Evolutionary conservation across 768 basidiomycete species (phyloP).

Genomic region (Leucosporidium yakuticum): DNA sequence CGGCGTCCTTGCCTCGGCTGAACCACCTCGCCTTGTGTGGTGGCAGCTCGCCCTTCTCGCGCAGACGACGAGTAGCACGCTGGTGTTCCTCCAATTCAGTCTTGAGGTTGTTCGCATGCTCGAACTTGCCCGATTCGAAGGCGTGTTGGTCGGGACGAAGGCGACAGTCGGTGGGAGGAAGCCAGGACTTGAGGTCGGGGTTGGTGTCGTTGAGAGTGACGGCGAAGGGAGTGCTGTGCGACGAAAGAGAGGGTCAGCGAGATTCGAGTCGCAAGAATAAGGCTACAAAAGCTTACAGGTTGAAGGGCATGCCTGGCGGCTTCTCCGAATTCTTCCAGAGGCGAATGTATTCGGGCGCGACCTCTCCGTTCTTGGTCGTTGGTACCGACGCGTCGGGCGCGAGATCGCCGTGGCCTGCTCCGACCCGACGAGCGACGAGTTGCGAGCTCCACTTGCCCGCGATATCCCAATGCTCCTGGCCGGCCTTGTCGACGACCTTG

Average conservation of each 20-base stretch:
- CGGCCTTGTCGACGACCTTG: conserved; percentile 61
- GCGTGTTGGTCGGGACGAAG: conserved; percentile 88
- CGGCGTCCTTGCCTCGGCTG: conserved; percentile 67
- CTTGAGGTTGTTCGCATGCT: conserved; percentile 74
- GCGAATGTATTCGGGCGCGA: conserved; percentile 66
- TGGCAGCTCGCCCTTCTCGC: conserved; percentile 68
- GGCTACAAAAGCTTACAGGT: conserved; percentile 49
- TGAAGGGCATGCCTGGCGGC: conserved; percentile 69
- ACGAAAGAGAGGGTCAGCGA: background rate
- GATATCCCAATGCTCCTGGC: conserved; percentile 71
- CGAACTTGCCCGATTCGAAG: conserved; percentile 83
- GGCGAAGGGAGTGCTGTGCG: conserved; percentile 67
- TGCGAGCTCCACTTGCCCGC: conserved; percentile 95
- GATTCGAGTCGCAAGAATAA: background rate
- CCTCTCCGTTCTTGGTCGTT: conserved; percentile 46
- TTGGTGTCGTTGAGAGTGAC: conserved; percentile 88
- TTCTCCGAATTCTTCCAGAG: conserved; percentile 92
- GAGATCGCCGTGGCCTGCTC: conserved; percentile 55
- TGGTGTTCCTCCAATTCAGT: conserved; percentile 76
- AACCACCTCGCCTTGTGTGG: conserved; percentile 86
- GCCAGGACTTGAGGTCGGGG: conserved; percentile 58
- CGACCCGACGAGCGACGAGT: conserved; percentile 72
- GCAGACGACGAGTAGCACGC: conserved; percentile 59
- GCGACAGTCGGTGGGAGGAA: conserved; percentile 87
- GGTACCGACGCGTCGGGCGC: conserved; percentile 64